Evolutionary conservation across 257 asterid genomes (phyloP).

Genomic region (Marsdenia floribunda): DNA sequence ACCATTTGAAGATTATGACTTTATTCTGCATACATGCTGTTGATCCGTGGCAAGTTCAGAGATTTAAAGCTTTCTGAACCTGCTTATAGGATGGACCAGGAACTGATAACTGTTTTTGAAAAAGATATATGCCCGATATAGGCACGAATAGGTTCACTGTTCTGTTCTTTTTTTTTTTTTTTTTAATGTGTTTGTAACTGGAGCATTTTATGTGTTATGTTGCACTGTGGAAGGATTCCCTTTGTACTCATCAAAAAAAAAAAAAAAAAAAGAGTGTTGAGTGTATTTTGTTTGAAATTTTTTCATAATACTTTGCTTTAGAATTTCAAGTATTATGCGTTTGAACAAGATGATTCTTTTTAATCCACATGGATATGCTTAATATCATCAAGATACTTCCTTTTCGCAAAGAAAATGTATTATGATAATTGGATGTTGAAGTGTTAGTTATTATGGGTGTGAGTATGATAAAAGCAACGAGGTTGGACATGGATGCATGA

Average conservation of each 20-base stretch:
- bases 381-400: background rate
- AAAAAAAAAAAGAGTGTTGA: no score
- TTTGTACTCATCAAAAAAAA: no score
- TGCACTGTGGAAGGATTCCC: background rate
- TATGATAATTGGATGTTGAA: constrained; percentile 5
- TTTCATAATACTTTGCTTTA: background rate
- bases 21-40: background rate
- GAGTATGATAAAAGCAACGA: constrained; percentile 11
- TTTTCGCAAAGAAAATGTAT: background rate
- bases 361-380: background rate
- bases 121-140: no score
- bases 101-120: background rate
- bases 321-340: background rate
- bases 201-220: background rate
- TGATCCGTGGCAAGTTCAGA: background rate
- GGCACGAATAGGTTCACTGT: no score
- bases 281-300: background rate
- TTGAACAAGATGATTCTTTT: background rate
- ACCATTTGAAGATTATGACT: background rate
- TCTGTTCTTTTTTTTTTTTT: no score
- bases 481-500: constrained; percentile 8
- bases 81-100: background rate
- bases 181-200: background rate
- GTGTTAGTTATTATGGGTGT: constrained; percentile 15
- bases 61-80: background rate